These are phyloP conservation scores for Penicillium dipodomyicola DNA, from an alignment of 495 filamentous ascomycete species.

Conservation along the genomic window DNA sequence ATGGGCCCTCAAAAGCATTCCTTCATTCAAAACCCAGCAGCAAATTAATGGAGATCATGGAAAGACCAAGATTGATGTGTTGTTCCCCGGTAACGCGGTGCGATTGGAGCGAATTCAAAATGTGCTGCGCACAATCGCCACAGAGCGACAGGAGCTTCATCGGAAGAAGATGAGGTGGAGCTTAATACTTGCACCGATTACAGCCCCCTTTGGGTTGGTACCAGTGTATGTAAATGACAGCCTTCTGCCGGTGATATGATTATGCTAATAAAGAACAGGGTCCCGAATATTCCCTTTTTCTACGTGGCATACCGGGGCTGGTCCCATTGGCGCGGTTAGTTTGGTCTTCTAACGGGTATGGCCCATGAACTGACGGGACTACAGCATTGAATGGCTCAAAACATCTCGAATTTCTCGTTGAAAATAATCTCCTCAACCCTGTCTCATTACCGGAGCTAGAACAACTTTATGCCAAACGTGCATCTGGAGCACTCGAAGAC, in stretches of 20 bases:
- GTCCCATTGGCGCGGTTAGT: conserved; percentile 64
- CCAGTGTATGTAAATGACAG: conserved; percentile 64
- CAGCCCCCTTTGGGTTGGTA: conserved; percentile 73
- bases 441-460: conserved; percentile 66
- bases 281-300: conserved; percentile 97
- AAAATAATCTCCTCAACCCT: conserved; percentile 63
- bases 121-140: conserved; percentile 62
- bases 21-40: conserved; percentile 69
- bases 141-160: conserved; percentile 79
- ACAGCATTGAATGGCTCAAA: conserved; percentile 78
- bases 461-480: conserved; percentile 61
- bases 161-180: conserved; percentile 74
- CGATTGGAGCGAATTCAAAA: conserved; percentile 55
- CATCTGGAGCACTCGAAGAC: conserved; percentile 26
- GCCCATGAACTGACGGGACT: conserved; percentile 10
- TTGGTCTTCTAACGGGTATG: neutral
- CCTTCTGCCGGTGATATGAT: neutral
- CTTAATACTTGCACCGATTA: conserved; percentile 78
- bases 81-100: conserved; percentile 72
- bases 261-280: conserved; percentile 44
- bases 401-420: conserved; percentile 76
- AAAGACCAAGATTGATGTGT: conserved; percentile 66
- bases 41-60: conserved; percentile 61
- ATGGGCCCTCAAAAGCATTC: conserved; percentile 95
- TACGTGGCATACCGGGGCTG: conserved; percentile 81